Conservation (phyloP, 495 filamentous ascomycete species). For the Xylaria intraflava region DNA sequence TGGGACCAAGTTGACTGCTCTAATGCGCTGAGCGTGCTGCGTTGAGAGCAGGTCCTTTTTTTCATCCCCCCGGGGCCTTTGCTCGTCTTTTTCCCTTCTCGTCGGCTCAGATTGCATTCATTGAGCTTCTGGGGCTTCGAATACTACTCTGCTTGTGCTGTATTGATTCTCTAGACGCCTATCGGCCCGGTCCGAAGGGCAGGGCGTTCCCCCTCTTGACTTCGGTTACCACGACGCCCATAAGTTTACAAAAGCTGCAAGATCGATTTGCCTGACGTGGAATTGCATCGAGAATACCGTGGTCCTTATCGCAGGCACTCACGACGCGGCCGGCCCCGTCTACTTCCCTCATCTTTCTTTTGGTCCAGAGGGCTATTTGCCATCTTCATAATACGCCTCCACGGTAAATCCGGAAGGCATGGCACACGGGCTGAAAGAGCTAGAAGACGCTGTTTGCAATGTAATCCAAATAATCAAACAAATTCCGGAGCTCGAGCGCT, state of each 20-base stretch:
- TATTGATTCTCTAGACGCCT: no score
- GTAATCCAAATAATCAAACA: slow-evolving; percentile 24
- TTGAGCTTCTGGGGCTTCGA: neutral
- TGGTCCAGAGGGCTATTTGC: neutral
- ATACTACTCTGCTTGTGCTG: neutral
- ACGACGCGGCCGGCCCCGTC: neutral
- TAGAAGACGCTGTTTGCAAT: slow-evolving; percentile 20
- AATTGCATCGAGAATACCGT: neutral
- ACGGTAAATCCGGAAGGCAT: neutral
- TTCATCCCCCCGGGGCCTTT: neutral
- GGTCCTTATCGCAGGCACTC: neutral
- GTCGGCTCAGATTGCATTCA: neutral
- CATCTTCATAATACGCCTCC: neutral
- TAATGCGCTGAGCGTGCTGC: no score
- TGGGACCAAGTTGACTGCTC: neutral
- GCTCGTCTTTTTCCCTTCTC: neutral
- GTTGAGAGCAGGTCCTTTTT: neutral
- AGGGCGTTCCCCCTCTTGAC: no score
- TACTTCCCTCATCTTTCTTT: neutral
- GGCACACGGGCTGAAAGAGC: slow-evolving; percentile 8
- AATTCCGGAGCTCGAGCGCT: slow-evolving; percentile 20
- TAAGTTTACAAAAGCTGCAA: no score
- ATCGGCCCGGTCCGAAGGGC: no score
- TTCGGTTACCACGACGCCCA: no score
- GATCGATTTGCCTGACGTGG: neutral